Evolutionary conservation across 805 yeast genomes (phyloP).

Genomic region (Lipomyces lipofer): DNA sequence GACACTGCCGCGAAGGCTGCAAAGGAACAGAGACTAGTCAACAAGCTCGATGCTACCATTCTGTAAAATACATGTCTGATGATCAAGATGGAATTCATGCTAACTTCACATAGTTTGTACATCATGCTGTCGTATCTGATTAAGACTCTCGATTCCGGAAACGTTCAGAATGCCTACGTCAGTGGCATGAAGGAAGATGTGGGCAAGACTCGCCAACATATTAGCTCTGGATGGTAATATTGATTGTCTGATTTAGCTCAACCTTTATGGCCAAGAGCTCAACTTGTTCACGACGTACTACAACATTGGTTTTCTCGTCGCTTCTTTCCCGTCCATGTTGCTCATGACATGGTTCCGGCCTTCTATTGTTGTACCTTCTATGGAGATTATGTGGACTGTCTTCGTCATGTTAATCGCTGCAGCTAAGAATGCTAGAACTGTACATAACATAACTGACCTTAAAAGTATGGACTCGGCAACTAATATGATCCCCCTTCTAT

Average conservation of each 20-base stretch:
- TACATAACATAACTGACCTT: too few species aligned
- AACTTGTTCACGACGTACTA: slow-evolving; percentile 31
- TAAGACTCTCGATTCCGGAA: slow-evolving; percentile 59
- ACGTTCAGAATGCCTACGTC: slow-evolving; percentile 63
- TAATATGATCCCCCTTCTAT: slow-evolving; percentile 36
- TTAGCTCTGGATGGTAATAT: neutral
- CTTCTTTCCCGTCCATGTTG: slow-evolving; percentile 39
- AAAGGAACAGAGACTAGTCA: slow-evolving; percentile 37
- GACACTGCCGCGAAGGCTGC: slow-evolving; percentile 24
- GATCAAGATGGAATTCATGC: neutral
- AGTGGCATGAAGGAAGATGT: slow-evolving; percentile 61
- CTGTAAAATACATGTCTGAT: slow-evolving; percentile 37
- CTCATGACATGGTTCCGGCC: slow-evolving; percentile 33
- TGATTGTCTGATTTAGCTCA: slow-evolving; percentile 8
- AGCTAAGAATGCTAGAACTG: slow-evolving; percentile 42
- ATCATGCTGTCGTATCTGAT: slow-evolving; percentile 41
- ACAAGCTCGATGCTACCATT: slow-evolving; percentile 40
- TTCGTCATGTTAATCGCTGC: slow-evolving; percentile 58
- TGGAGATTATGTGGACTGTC: slow-evolving; percentile 68
- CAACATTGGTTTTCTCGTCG: slow-evolving; percentile 37
- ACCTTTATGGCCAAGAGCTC: slow-evolving; percentile 31
- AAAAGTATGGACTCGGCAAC: too few species aligned
- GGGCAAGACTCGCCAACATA: slow-evolving; percentile 46
- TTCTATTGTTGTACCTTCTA: slow-evolving; percentile 46
- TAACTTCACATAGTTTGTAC: neutral